Conservation (phyloP, 805 yeast genomes). For the Yueomyces sp. region DNA sequence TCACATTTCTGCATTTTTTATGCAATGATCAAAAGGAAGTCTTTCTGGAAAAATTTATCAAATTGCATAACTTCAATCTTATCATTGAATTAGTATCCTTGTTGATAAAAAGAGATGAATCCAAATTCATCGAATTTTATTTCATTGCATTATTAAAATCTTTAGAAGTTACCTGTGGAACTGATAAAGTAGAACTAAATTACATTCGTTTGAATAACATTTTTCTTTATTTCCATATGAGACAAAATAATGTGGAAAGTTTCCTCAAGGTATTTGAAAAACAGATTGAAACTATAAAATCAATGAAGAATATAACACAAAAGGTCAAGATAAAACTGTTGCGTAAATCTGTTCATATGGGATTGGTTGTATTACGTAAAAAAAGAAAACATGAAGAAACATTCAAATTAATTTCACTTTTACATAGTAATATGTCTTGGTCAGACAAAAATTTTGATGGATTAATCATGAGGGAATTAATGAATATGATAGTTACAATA, state of each 20-base stretch:
- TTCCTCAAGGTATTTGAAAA: conserved; percentile 10
- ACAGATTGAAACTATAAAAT: conserved; percentile 3
- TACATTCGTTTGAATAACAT: conserved; percentile 13
- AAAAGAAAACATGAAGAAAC: conserved; percentile 16
- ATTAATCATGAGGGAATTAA: conserved; percentile 10
- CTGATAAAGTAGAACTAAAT: neutral
- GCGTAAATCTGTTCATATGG: conserved; percentile 4
- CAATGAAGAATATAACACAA: neutral
- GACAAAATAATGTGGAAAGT: conserved; percentile 10
- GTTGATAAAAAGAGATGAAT: conserved; percentile 8
- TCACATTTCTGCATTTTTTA: conserved; percentile 16
- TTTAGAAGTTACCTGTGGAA: conserved; percentile 1
- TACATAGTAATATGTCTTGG: conserved; percentile 4
- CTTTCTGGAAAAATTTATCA: conserved; percentile 9
- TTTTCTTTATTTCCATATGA: conserved; percentile 8
- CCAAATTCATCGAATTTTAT: conserved; percentile 9
- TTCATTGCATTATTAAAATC: conserved; percentile 12
- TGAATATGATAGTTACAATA: conserved; percentile 10
- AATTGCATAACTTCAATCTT: conserved; percentile 11
- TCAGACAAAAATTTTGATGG: conserved; percentile 9
- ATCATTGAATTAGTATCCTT: conserved; percentile 8
- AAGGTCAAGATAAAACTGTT: neutral
- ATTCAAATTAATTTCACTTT: conserved; percentile 9
- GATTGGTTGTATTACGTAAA: conserved; percentile 4
- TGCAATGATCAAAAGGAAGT: conserved; percentile 5